Conservation (phyloP, 2,329 filamentous ascomycete genomes). For the Epichloe typhina region DNA sequence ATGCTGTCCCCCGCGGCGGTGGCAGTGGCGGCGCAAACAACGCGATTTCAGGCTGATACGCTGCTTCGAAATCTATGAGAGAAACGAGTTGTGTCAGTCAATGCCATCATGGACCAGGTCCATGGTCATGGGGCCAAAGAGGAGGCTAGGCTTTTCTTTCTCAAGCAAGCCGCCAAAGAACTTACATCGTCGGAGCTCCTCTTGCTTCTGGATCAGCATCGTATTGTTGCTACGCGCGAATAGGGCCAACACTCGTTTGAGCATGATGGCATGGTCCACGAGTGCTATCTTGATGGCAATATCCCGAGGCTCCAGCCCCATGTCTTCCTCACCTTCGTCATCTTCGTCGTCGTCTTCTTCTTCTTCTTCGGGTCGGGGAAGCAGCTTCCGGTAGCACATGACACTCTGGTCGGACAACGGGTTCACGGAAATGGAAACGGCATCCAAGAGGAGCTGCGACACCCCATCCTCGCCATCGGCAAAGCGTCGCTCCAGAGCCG, state of each 20-base stretch:
- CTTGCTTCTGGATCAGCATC: conserved; percentile 39
- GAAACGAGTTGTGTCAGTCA: neutral
- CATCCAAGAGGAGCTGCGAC: conserved; percentile 57
- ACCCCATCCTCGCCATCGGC: conserved; percentile 59
- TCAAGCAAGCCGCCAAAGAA: conserved; percentile 10
- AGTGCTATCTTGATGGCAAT: conserved; percentile 74
- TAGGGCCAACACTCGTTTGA: conserved; percentile 66
- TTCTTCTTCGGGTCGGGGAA: conserved; percentile 40
- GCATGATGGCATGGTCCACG: conserved; percentile 76
- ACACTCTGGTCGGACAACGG: conserved; percentile 63
- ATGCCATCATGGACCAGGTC: neutral
- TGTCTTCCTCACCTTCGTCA: too few species aligned
- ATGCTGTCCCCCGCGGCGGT: conserved; percentile 23
- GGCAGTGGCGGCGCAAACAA: conserved; percentile 42
- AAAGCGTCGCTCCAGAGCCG: conserved; percentile 60
- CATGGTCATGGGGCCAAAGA: too few species aligned
- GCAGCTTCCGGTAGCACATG: conserved; percentile 59
- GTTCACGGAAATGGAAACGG: conserved; percentile 65
- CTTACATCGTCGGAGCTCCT: conserved; percentile 54
- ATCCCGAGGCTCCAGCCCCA: conserved; percentile 47
- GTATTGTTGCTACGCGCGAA: conserved; percentile 52
- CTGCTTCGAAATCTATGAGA: conserved; percentile 43
- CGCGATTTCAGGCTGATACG: conserved; percentile 52
- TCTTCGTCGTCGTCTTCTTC: conserved; percentile 21
- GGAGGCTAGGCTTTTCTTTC: too few species aligned